Conservation (phyloP, 306 rosid genomes). For the Glycyrrhiza uralensis region DNA sequence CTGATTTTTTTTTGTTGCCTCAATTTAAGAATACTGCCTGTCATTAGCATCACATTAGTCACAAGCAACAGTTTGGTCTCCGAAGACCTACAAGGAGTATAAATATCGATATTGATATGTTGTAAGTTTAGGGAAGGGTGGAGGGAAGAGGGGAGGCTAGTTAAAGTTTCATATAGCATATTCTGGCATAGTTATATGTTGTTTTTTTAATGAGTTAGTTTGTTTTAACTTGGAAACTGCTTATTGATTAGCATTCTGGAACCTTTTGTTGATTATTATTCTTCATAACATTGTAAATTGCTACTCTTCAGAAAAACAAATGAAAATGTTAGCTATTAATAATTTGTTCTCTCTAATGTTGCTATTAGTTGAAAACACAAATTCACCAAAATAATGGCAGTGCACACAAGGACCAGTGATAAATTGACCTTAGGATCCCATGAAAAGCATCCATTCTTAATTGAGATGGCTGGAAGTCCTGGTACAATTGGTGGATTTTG, state of each 20-base stretch:
- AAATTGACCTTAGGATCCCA: constrained; percentile 72
- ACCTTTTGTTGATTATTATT: background rate
- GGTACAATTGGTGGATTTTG: constrained; percentile 66
- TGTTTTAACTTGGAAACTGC: background rate
- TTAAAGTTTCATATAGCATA: background rate
- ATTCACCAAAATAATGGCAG: background rate
- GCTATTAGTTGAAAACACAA: background rate
- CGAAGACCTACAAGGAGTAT: background rate
- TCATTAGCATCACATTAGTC: background rate
- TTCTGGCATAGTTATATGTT: background rate
- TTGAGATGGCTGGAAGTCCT: constrained; percentile 72
- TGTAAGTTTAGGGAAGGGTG: background rate
- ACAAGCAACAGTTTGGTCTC: background rate
- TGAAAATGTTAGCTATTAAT: background rate
- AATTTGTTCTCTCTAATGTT: background rate
- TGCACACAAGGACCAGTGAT: background rate
- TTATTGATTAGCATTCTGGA: background rate
- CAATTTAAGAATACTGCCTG: background rate
- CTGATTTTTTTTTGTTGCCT: background rate
- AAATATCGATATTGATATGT: background rate
- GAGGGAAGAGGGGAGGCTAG: background rate
- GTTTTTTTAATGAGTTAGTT: background rate
- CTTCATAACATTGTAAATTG: background rate
- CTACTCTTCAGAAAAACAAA: background rate
- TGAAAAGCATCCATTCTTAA: constrained; percentile 70